phyloP scores from a whole-genome alignment of 1,284 basidiomycete species.

The Phlebopus sp. region DNA sequence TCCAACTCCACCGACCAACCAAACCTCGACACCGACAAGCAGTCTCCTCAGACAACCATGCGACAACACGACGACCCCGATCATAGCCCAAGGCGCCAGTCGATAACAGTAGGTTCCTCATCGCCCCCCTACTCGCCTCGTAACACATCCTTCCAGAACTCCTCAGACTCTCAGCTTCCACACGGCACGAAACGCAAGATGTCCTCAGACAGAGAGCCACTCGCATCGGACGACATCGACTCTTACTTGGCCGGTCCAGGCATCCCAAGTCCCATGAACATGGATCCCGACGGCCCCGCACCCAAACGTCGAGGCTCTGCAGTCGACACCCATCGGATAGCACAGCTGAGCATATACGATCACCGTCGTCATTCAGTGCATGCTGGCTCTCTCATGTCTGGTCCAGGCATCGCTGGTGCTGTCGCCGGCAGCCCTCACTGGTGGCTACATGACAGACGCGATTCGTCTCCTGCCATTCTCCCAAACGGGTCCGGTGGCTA shows the following conservation, averaged over 20 bases:
- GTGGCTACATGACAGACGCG: constrained; percentile 67
- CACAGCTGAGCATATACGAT: constrained; percentile 69
- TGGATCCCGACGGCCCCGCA: constrained; percentile 64
- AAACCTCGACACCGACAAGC: constrained; percentile 44
- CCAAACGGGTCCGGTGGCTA: constrained; percentile 58
- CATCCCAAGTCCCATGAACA: constrained; percentile 50
- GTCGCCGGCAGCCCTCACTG: constrained; percentile 34
- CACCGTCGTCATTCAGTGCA: constrained; percentile 70
- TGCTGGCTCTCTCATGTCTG: constrained; percentile 43
- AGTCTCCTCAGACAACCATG: constrained; percentile 20
- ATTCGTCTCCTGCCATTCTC: constrained; percentile 67
- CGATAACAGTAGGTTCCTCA: constrained; percentile 50
- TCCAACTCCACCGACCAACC: constrained; percentile 40
- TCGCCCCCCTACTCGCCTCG: neutral
- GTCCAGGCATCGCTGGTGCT: constrained; percentile 26
- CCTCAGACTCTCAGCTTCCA: constrained; percentile 39
- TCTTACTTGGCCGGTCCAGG: constrained; percentile 69
- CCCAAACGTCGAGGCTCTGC: constrained; percentile 78
- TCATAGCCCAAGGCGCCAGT: constrained; percentile 64
- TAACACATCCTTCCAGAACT: constrained; percentile 22
- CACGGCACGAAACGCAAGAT: constrained; percentile 80
- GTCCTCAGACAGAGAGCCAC: constrained; percentile 58
- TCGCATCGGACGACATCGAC: constrained; percentile 59
- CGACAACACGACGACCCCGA: constrained; percentile 51
- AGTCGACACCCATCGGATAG: constrained; percentile 69